Percentiles rank a stretch among this genome's conserved stretches.
These are phyloP conservation scores for Orbilia oligospora DNA, from an alignment of 2,329 filamentous ascomycete genomes.

Conservation along the genomic window DNA sequence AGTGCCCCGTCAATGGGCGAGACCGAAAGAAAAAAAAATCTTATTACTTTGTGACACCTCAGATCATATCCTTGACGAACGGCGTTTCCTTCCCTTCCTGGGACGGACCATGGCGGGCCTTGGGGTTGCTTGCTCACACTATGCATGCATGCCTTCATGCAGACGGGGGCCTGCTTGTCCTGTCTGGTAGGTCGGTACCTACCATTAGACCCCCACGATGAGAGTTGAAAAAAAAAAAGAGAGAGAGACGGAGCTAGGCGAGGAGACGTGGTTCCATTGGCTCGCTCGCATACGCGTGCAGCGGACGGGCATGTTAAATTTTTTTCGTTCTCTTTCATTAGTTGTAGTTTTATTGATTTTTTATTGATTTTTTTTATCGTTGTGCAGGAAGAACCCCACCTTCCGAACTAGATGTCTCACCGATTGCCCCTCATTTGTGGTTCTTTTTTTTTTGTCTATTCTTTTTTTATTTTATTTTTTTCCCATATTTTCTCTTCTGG, in stretches of 20 bases:
- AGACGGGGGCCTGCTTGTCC: slow-evolving; percentile 49
- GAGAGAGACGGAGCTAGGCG: slow-evolving; percentile 38
- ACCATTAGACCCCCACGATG: slow-evolving; percentile 48
- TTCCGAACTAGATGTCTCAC: slow-evolving; percentile 62
- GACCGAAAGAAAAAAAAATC: slow-evolving; percentile 6
- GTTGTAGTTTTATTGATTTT: slow-evolving; percentile 50
- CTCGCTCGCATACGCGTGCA: slow-evolving; percentile 59
- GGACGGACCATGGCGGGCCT: slow-evolving; percentile 56
- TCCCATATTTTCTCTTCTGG: background rate
- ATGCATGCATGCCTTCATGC: slow-evolving; percentile 54
- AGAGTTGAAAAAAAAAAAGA: slow-evolving; percentile 57
- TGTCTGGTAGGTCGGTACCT: slow-evolving; percentile 41
- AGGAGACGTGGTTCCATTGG: slow-evolving; percentile 60
- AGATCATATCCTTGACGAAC: slow-evolving; percentile 42
- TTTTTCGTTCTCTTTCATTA: slow-evolving; percentile 53
- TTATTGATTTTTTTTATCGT: slow-evolving; percentile 39
- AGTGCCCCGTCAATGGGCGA: background rate
- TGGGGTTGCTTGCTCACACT: slow-evolving; percentile 46
- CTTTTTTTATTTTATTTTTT: slow-evolving; percentile 12
- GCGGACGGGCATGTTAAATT: slow-evolving; percentile 40
- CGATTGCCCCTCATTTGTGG: slow-evolving; percentile 58
- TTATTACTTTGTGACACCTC: slow-evolving; percentile 41
- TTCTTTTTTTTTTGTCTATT: slow-evolving; percentile 6
- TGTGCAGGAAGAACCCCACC: slow-evolving; percentile 41
- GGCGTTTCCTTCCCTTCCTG: slow-evolving; percentile 58